Evolutionary conservation across 768 basidiomycete genomes (phyloP).

Genomic region (Piloderma croceum): DNA sequence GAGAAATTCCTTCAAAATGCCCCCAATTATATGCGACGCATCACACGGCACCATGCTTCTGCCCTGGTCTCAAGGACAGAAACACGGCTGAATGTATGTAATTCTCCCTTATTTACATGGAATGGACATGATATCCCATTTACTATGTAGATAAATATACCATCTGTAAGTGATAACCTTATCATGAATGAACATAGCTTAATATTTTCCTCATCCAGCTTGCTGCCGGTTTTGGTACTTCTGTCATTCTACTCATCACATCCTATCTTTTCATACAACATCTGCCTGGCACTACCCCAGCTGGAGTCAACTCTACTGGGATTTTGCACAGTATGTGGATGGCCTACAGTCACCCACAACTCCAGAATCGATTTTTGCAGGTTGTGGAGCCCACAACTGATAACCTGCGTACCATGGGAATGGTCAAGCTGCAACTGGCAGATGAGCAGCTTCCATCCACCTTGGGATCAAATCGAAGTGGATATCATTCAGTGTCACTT

Average conservation of each 20-base stretch:
- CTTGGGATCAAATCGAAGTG: no score
- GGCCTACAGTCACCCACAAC: neutral
- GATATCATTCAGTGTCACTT: no score
- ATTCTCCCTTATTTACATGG: neutral
- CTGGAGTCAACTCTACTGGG: neutral
- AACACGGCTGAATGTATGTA: slow-evolving; percentile 5
- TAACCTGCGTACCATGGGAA: slow-evolving; percentile 56
- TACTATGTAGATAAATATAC: slow-evolving; percentile 3
- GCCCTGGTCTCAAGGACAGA: slow-evolving; percentile 1
- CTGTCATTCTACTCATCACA: neutral
- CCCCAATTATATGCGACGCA: neutral
- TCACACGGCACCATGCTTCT: neutral
- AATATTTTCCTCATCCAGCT: slow-evolving; percentile 1
- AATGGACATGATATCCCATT: neutral
- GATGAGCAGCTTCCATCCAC: no score
- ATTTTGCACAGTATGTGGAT: slow-evolving; percentile 7
- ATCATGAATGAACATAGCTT: neutral
- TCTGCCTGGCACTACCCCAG: no score
- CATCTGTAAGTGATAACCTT: neutral
- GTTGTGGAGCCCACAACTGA: slow-evolving; percentile 89
- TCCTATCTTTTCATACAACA: slow-evolving; percentile 1
- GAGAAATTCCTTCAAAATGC: slow-evolving; percentile 1
- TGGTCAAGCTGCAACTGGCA: neutral
- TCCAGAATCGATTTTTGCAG: neutral
- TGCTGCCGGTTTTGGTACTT: slow-evolving; percentile 1